phyloP scores from a whole-genome alignment of 148 eudicot genomes.

The Persicaria maculosa region DNA sequence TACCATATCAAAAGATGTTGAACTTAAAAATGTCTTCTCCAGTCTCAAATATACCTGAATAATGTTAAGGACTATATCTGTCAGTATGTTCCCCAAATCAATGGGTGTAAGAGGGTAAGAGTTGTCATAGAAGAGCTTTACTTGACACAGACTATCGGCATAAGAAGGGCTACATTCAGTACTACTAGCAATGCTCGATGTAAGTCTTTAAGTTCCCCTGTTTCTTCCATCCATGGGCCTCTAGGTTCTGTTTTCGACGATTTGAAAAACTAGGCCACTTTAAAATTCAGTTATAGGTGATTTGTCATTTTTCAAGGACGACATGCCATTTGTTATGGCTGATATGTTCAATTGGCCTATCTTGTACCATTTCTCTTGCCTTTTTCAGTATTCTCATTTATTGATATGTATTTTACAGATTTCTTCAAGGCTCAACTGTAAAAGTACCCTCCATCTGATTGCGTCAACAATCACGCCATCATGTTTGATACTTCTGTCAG shows the following conservation, averaged over 20 bases:
- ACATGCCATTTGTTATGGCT: no score
- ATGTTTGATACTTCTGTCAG: neutral
- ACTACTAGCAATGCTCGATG: neutral
- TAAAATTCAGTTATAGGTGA: no score
- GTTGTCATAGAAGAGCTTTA: neutral
- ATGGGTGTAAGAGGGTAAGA: constrained; percentile 8
- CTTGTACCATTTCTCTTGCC: no score
- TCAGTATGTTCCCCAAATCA: constrained; percentile 3
- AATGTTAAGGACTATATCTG: neutral
- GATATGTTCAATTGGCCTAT: no score
- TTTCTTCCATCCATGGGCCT: neutral
- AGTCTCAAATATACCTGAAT: neutral
- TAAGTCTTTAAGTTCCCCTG: neutral
- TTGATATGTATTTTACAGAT: neutral
- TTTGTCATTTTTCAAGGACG: no score
- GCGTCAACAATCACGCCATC: neutral
- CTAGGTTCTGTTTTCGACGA: neutral
- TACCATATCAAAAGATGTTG: neutral
- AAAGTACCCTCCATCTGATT: neutral
- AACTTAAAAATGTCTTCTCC: neutral
- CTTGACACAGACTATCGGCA: neutral
- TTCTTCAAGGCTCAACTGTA: neutral
- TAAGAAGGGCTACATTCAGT: neutral
- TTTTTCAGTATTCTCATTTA: neutral
- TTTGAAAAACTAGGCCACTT: no score